Evolutionary conservation across 2,329 filamentous ascomycete genomes (phyloP), one percentile per base, ranked within the genome.

Genomic region (Botrytis fabae): DNA sequence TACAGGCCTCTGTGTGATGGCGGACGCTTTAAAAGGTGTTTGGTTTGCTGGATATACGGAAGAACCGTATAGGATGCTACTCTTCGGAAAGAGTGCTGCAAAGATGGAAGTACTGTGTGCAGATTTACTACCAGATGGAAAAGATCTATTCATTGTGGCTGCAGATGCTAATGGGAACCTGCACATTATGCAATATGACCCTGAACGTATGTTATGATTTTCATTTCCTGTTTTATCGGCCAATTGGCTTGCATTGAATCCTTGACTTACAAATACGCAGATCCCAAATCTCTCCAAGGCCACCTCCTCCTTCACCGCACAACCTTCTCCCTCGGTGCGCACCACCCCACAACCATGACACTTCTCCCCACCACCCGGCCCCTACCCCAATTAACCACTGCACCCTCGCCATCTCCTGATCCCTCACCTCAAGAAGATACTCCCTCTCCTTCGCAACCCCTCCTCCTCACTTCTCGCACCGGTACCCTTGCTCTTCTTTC

Each of bases 11-110:
- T 94, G 93, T 79, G 86, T 97, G 18, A 90, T 98, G 83, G 93
- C 93, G 0, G 96, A 99, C 83, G 93, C 92, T 0, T 90, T 96
- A 80, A 97, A 97, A 83, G 96, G 96, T 0, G 86, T 98, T 3
- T 98, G 96, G 94, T 97, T 99, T 77, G 93, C 93, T 0, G 96
- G 96, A 0, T 99, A 98, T 80, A 96, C 93, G 14, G 95, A 99
- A 83, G 96, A 98, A 80, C 96, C 96, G 0, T 99, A 98, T 81
- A 95, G 93, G 77, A 94, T 99, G 90, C 92, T 94, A 75, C 87
- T 98, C 5, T 94, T 98, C 77, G 94, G 95, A 60, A 98, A 98
- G 83, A 93, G 92, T 78, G 88, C 91, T 57, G 91, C 92, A 32
- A 89, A 89, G 61, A 85, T 98, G 78, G 93, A 96, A 79, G 89